A percentile compares a stretch with the other conserved stretches of the same genome.
phyloP scores from a whole-genome alignment of 2,329 filamentous ascomycete species.

The Cladosporium halotolerans region DNA sequence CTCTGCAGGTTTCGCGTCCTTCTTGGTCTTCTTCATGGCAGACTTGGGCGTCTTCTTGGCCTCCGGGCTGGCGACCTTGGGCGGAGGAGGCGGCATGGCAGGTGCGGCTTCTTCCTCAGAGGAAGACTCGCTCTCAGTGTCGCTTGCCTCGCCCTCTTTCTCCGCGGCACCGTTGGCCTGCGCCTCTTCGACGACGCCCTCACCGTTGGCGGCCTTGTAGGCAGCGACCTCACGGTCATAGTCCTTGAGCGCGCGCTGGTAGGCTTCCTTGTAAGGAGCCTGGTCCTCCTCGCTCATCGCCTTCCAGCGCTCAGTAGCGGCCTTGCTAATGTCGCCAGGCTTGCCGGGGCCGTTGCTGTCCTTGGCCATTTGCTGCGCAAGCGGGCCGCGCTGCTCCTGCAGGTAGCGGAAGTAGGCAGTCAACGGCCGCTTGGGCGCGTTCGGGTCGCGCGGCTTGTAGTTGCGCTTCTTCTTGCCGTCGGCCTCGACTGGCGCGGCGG shows the following conservation, averaged over 20 bases:
- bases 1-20: conserved; percentile 20
- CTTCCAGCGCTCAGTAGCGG: conserved; percentile 81
- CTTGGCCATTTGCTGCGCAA: conserved; percentile 59
- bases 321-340: conserved; percentile 80
- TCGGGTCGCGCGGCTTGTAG: conserved; percentile 64
- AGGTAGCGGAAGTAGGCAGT: conserved; percentile 96
- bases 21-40: conserved; percentile 23
- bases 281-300: conserved; percentile 71
- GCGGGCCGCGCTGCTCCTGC: conserved; percentile 76
- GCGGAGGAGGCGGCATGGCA: conserved; percentile 28
- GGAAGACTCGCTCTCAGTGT: conserved; percentile 20
- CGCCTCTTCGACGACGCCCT: conserved; percentile 31
- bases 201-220: conserved; percentile 49
- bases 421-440: conserved; percentile 87
- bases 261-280: conserved; percentile 55
- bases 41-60: conserved; percentile 31
- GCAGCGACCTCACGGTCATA: conserved; percentile 51
- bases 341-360: conserved; percentile 57
- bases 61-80: conserved; percentile 20
- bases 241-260: conserved; percentile 49
- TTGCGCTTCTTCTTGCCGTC: conserved; percentile 27
- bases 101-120: conserved; percentile 29
- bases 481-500: conserved; percentile 10
- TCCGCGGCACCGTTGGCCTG: conserved; percentile 30
- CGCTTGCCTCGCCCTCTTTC: conserved; percentile 16